Evolutionary conservation across 352 stramenopile species (phyloP).

Genomic region (Phytophthora fragariae): DNA sequence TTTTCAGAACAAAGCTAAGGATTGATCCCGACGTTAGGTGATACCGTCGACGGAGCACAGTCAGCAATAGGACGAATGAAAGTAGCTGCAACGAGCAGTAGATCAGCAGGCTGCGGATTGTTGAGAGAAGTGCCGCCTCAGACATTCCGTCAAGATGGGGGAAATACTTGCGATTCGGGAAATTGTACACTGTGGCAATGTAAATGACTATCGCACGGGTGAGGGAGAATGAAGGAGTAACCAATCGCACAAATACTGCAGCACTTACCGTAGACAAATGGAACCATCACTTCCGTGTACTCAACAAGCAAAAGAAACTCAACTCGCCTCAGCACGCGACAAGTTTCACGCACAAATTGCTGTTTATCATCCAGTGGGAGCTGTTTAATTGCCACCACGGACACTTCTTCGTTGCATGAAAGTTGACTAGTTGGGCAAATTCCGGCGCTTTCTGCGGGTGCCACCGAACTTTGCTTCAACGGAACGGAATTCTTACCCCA

Average conservation of each 20-base stretch:
- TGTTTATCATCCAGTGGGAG: not conserved
- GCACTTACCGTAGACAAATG: not conserved
- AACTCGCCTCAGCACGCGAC: not conserved
- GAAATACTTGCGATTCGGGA: constrained; percentile 1
- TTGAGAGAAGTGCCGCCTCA: not conserved
- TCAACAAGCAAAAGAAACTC: not conserved
- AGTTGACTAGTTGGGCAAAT: not conserved
- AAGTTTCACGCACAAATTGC: not conserved
- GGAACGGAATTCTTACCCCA: not conserved
- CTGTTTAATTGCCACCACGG: not conserved
- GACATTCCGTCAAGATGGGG: not conserved
- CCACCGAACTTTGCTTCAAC: not conserved
- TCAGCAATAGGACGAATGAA: not conserved
- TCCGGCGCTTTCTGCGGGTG: not conserved
- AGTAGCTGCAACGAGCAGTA: not conserved
- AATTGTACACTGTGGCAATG: not conserved
- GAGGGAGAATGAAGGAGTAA: not conserved
- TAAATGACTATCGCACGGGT: not conserved
- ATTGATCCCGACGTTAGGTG: not conserved
- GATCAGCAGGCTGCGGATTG: not conserved
- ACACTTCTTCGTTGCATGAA: not conserved
- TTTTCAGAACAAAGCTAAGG: not conserved
- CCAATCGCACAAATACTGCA: not conserved
- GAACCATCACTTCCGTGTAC: not conserved
- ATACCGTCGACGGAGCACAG: not conserved